Conservation (phyloP, 768 basidiomycete species). For the Suillus weaverae region DNA sequence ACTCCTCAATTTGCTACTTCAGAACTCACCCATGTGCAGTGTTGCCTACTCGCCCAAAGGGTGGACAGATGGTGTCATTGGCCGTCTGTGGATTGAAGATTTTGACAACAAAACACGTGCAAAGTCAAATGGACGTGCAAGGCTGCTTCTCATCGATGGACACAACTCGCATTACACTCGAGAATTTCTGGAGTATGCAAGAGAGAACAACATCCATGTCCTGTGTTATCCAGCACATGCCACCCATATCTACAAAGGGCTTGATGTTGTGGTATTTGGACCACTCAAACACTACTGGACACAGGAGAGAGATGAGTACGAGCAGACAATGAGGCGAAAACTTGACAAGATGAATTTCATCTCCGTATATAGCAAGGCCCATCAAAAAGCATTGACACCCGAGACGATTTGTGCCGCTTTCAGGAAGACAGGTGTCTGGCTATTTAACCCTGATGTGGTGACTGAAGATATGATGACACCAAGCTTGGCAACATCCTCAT, state of each 20-base stretch:
- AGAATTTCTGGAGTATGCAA: conserved; percentile 30
- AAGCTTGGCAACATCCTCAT: conserved; percentile 30
- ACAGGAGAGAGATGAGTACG: conserved; percentile 9
- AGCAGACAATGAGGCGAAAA: not conserved
- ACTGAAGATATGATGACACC: conserved; percentile 23
- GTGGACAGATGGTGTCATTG: conserved; percentile 30
- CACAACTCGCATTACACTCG: conserved; percentile 13
- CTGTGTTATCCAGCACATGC: conserved; percentile 46
- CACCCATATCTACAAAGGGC: conserved; percentile 45
- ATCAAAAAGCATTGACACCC: conserved; percentile 16
- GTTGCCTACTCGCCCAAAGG: conserved; percentile 18
- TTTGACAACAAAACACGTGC: conserved; percentile 31
- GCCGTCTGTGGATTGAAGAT: conserved; percentile 24
- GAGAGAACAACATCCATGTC: conserved; percentile 36
- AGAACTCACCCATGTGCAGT: not conserved
- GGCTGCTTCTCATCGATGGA: conserved; percentile 29
- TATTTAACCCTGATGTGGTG: conserved; percentile 26
- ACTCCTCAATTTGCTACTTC: not conserved
- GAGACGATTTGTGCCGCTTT: conserved; percentile 33
- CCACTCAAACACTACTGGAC: conserved; percentile 32
- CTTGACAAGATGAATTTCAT: conserved; percentile 10
- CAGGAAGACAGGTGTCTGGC: conserved; percentile 32
- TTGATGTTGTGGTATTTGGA: conserved; percentile 40
- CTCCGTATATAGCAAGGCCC: conserved; percentile 17
- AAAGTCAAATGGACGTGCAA: conserved; percentile 21